Evolutionary conservation across 2,329 filamentous ascomycete species (phyloP), one percentile per base, ranked within the genome.

Genomic region (Epichloe aotearoae): DNA sequence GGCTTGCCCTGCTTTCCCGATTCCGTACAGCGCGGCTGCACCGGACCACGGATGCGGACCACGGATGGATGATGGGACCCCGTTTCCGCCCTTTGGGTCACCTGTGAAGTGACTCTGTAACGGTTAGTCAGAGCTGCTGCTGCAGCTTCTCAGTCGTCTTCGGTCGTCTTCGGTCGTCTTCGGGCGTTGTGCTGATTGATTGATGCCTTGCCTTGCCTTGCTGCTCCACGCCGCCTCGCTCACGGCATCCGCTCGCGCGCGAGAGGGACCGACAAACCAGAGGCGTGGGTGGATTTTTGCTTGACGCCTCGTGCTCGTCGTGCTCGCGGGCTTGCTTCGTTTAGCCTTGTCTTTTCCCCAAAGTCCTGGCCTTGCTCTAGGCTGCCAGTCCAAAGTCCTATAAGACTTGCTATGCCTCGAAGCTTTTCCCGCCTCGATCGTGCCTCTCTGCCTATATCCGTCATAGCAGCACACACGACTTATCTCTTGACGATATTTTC

Each of bases 361-460:
- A 19, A 10, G 5, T 26, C 38, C 26, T 17, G 14, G 15, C 5
- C 20, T 42, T 42, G 12, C 46, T 49, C 50, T 11, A 50, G 52
- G 52, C 52, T 52, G 47, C 50, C 44, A 47, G 38, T 50, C 34
- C 49, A 5, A 26, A 26, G 4, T 23, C 51, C 56, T 78, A 78
- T 77, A 78, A 78, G 74, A 74, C 70, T 74, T 74, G 61, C 69
- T 69, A 75, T 75, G 66, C 63, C 72, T 71, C 70, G 55, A 60
- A 60, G 58, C 48, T 64, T 63, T 58, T 26, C 0, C 58, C 60
- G 57, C 38, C 53, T 56, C 53, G 50, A 49, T 55, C 57, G 56
- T 57, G 26, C 12, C 53, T 62, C 53, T 62, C 55, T 58, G 62
- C 58, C 53, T 55, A 50, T 46, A 45, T 57, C 50, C 49, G 47